phyloP scores from a whole-genome alignment of 208 protist species.

The Phytomonas francai region DNA sequence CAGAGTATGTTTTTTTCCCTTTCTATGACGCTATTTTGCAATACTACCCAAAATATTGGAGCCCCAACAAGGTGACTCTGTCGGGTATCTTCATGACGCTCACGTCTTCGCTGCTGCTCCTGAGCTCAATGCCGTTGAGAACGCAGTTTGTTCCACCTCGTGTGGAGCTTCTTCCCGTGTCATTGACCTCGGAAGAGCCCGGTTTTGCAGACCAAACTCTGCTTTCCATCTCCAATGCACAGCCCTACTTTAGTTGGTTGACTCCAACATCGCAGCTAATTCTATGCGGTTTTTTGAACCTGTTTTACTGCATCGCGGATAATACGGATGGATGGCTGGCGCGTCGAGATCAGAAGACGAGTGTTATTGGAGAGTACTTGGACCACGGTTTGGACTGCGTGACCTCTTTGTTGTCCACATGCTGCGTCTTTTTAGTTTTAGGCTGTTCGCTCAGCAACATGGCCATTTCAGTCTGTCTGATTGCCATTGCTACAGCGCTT shows the following conservation, averaged over 20 bases:
- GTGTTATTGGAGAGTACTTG: slow-evolving; percentile 84
- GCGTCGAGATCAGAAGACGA: slow-evolving; percentile 64
- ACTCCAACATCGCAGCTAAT: slow-evolving; percentile 33
- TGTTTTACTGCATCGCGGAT: slow-evolving; percentile 83
- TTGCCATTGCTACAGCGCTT: slow-evolving; percentile 65
- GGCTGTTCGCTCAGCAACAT: slow-evolving; percentile 65
- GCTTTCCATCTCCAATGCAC: slow-evolving; percentile 15
- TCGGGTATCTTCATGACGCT: slow-evolving; percentile 65
- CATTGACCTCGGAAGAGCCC: slow-evolving; percentile 21
- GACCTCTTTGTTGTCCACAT: slow-evolving; percentile 77
- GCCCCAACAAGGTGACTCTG: slow-evolving; percentile 80
- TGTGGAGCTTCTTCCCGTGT: slow-evolving; percentile 35
- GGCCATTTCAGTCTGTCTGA: slow-evolving; percentile 41
- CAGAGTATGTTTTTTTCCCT: slow-evolving; percentile 71
- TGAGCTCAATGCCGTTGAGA: slow-evolving; percentile 55
- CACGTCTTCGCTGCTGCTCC: slow-evolving; percentile 59
- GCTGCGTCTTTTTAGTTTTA: slow-evolving; percentile 44
- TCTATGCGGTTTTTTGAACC: slow-evolving; percentile 63
- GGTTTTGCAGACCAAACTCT: slow-evolving; percentile 16
- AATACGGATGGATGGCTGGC: slow-evolving; percentile 89
- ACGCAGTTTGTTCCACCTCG: slow-evolving; percentile 48
- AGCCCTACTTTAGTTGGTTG: slow-evolving; percentile 3
- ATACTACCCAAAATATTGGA: slow-evolving; percentile 52
- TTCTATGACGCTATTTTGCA: slow-evolving; percentile 72
- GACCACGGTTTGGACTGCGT: slow-evolving; percentile 90